Conservation (phyloP, 331 rosid species). For the Stylosanthes scabra region DNA sequence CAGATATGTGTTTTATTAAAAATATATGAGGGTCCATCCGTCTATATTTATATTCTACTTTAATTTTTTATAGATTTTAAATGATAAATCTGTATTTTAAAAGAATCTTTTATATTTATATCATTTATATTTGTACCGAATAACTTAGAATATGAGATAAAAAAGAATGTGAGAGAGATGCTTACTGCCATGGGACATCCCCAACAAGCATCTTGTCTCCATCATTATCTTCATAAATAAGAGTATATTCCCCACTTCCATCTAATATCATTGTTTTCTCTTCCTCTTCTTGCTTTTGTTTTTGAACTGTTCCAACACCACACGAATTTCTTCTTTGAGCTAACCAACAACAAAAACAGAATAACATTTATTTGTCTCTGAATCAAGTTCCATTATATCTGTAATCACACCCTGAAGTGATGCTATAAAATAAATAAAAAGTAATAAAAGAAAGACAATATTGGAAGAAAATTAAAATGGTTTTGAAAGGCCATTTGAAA, state of each 20-base stretch:
- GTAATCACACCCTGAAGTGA: neutral
- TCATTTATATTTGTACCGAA: too few relatives aligned
- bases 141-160: slow-evolving; percentile 8
- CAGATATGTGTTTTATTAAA: too few relatives aligned
- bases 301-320: slow-evolving; percentile 61
- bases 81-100: too few relatives aligned
- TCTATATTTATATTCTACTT: too few relatives aligned
- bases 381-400: neutral
- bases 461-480: slow-evolving; percentile 6
- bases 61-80: too few relatives aligned
- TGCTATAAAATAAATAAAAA: neutral
- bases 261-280: slow-evolving; percentile 62
- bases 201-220: slow-evolving; percentile 99
- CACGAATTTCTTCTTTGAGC: slow-evolving; percentile 70
- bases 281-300: slow-evolving; percentile 57
- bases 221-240: slow-evolving; percentile 95
- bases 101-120: too few relatives aligned
- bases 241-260: slow-evolving; percentile 94
- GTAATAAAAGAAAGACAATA: neutral
- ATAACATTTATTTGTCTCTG: slow-evolving; percentile 31
- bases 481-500: neutral
- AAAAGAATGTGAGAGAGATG: slow-evolving; percentile 49
- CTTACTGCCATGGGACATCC: slow-evolving; percentile 99
- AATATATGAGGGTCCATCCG: too few relatives aligned
- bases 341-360: slow-evolving; percentile 38